phyloP scores from a whole-genome alignment of 352 stramenopile species.

The Phytophthora ohioensis region DNA sequence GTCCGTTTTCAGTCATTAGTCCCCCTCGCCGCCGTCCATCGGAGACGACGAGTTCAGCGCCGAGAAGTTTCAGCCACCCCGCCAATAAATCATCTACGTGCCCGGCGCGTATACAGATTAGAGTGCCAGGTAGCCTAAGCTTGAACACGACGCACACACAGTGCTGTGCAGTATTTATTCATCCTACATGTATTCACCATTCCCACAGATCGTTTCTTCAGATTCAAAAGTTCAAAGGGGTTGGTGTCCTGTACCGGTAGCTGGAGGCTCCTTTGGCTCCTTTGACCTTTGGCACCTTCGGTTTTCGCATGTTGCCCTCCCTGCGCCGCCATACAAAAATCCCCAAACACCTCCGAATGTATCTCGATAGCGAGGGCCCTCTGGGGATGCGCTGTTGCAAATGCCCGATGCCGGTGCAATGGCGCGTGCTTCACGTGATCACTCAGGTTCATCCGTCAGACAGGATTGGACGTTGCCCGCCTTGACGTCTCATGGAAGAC shows the following conservation, averaged over 20 bases:
- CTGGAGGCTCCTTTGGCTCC: background rate
- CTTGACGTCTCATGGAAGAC: constrained; percentile 17
- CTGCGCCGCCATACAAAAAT: constrained; percentile 6
- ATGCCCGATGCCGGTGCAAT: background rate
- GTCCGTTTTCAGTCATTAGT: constrained; percentile 15
- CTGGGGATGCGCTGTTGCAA: constrained; percentile 6
- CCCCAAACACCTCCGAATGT: constrained; percentile 20
- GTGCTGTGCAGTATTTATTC: constrained; percentile 36
- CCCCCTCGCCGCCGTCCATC: constrained; percentile 18
- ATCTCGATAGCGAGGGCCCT: constrained; percentile 21
- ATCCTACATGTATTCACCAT: constrained; percentile 16
- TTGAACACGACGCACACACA: constrained; percentile 24
- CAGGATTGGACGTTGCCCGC: constrained; percentile 23
- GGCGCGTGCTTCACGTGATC: background rate
- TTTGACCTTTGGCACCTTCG: background rate
- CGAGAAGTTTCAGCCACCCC: constrained; percentile 23
- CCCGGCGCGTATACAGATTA: constrained; percentile 3
- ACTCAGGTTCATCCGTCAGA: background rate
- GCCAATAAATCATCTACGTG: background rate
- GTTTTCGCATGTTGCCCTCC: background rate
- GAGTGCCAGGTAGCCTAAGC: constrained; percentile 21
- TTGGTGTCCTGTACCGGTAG: constrained; percentile 4
- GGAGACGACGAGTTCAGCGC: constrained; percentile 19
- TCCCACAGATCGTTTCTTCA: constrained; percentile 16
- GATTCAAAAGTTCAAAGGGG: constrained; percentile 17